Evolutionary conservation across 2,329 filamentous ascomycete genomes (phyloP).

Genomic region (Helotiales sp.): DNA sequence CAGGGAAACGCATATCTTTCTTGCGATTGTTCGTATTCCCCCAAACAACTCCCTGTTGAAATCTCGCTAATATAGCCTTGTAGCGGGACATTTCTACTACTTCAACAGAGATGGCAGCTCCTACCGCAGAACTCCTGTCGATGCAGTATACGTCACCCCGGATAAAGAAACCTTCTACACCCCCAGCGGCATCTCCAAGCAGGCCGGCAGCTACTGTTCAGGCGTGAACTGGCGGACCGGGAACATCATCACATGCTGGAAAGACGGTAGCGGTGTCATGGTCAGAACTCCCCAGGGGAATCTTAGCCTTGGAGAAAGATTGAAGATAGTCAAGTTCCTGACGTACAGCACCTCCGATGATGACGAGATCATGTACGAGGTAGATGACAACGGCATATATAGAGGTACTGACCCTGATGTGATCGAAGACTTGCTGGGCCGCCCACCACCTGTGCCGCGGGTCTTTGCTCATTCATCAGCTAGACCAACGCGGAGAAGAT

Average conservation of each 20-base stretch:
- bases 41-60: too few relatives aligned
- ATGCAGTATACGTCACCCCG: background rate
- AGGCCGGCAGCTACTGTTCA: background rate
- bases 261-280: background rate
- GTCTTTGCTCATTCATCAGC: too few relatives aligned
- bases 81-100: constrained; percentile 8
- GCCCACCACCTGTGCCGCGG: too few relatives aligned
- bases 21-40: background rate
- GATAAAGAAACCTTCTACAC: background rate
- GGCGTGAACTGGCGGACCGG: background rate
- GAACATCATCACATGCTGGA: background rate
- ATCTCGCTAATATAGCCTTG: background rate
- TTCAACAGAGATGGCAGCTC: constrained; percentile 8
- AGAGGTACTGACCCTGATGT: background rate
- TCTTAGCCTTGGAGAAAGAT: background rate
- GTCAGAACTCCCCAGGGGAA: background rate
- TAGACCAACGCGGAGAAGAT: background rate
- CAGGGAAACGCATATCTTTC: background rate
- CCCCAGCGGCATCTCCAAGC: background rate
- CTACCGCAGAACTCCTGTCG: background rate
- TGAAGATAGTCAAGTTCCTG: background rate
- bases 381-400: background rate
- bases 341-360: background rate
- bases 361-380: background rate
- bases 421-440: background rate